Evolutionary conservation across 352 stramenopile genomes (phyloP).

Genomic region (Achlya hypogyna): DNA sequence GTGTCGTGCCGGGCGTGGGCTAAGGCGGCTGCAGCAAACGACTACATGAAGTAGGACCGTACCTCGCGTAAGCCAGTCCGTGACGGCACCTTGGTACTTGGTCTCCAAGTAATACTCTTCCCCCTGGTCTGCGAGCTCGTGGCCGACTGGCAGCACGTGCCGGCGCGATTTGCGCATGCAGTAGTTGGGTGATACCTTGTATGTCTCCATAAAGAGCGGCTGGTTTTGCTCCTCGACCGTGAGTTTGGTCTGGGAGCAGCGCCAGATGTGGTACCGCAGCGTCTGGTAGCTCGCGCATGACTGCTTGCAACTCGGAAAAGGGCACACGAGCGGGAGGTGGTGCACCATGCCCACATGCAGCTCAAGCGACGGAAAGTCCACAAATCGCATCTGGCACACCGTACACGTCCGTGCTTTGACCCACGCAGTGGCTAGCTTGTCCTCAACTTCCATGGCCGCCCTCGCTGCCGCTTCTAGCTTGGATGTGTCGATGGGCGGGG

Average conservation of each 20-base stretch:
- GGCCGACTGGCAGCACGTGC: slow-evolving; percentile 28
- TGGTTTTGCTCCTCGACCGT: slow-evolving; percentile 47
- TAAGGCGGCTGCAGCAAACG: not conserved
- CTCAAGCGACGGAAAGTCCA: slow-evolving; percentile 27
- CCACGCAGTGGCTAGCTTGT: slow-evolving; percentile 23
- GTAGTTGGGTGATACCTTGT: slow-evolving; percentile 63
- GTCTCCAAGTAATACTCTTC: slow-evolving; percentile 59
- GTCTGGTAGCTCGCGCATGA: slow-evolving; percentile 56
- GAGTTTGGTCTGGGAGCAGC: slow-evolving; percentile 43
- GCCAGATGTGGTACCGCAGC: slow-evolving; percentile 69
- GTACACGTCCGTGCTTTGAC: slow-evolving; percentile 41
- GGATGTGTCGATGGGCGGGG: slow-evolving; percentile 30
- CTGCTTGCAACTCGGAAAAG: slow-evolving; percentile 55
- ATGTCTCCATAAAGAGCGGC: slow-evolving; percentile 63
- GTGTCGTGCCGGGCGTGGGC: slow-evolving; percentile 8
- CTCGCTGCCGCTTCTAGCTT: slow-evolving; percentile 32
- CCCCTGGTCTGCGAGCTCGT: slow-evolving; percentile 18
- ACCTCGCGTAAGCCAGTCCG: slow-evolving; percentile 25
- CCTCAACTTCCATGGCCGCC: slow-evolving; percentile 33
- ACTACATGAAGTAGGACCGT: not conserved
- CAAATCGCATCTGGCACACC: slow-evolving; percentile 28
- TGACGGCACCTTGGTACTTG: slow-evolving; percentile 49
- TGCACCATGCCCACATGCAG: slow-evolving; percentile 54
- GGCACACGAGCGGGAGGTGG: slow-evolving; percentile 57
- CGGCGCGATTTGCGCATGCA: slow-evolving; percentile 57